Conservation (phyloP, 1,284 basidiomycete species). For the Ceratobasidium sp. region DNA sequence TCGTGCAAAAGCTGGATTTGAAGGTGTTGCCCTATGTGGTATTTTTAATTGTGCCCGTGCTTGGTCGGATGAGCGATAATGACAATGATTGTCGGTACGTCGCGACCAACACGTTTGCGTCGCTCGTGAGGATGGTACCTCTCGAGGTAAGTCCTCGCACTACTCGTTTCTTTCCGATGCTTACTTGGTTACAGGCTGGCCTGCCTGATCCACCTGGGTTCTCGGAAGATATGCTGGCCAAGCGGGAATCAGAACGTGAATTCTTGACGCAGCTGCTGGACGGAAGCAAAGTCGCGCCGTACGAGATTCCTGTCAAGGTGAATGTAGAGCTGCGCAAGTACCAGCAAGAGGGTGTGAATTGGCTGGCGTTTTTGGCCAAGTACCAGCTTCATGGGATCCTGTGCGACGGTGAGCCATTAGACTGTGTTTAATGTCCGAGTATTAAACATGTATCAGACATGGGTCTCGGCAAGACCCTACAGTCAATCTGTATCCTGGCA, state of each 20-base stretch:
- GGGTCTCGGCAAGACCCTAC: slow-evolving; percentile 98
- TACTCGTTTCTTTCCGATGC: not conserved
- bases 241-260: slow-evolving; percentile 88
- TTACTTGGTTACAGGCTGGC: slow-evolving; percentile 74
- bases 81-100: slow-evolving; percentile 93
- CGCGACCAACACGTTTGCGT: slow-evolving; percentile 96
- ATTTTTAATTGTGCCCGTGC: slow-evolving; percentile 95
- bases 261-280: slow-evolving; percentile 96
- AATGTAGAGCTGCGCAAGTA: slow-evolving; percentile 97
- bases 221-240: slow-evolving; percentile 88
- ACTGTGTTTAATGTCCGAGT: slow-evolving; percentile 15
- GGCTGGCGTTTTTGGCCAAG: slow-evolving; percentile 97
- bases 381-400: slow-evolving; percentile 98
- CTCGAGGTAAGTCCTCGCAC: slow-evolving; percentile 76
- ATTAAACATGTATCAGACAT: slow-evolving; percentile 74
- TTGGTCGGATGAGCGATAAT: slow-evolving; percentile 97
- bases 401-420: slow-evolving; percentile 83
- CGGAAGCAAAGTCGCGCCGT: slow-evolving; percentile 94
- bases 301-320: slow-evolving; percentile 88
- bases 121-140: slow-evolving; percentile 99
- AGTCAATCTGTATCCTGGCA: slow-evolving; percentile 97
- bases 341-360: slow-evolving; percentile 98
- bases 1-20: slow-evolving; percentile 92
- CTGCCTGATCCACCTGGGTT: slow-evolving; percentile 96
- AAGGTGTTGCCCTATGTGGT: slow-evolving; percentile 97